A percentile compares a stretch with the other conserved stretches of the same genome.
These are phyloP conservation scores for Abrus pulchellus DNA, from an alignment of 306 rosid species.

Conservation along the genomic window DNA sequence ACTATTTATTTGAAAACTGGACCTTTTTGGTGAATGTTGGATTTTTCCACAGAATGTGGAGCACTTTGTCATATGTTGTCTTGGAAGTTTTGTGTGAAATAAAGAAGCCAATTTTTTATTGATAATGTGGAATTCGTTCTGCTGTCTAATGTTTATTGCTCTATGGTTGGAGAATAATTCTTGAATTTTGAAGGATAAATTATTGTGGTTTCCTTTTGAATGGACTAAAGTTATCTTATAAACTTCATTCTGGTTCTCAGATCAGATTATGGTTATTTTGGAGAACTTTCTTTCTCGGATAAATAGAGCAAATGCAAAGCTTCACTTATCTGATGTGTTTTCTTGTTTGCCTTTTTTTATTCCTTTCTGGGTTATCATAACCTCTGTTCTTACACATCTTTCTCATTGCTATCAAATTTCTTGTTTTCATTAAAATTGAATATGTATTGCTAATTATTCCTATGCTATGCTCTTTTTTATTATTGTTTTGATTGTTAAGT, in stretches of 20 bases:
- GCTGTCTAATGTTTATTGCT: background rate
- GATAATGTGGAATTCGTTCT: background rate
- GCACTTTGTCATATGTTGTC: slow-evolving; percentile 12
- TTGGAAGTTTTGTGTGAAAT: background rate
- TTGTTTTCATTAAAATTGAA: background rate
- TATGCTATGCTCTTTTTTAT: background rate
- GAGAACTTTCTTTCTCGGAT: slow-evolving; percentile 9
- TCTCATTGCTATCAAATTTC: background rate
- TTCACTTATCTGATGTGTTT: background rate
- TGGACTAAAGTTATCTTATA: background rate
- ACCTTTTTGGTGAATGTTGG: background rate
- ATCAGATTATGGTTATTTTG: slow-evolving; percentile 26
- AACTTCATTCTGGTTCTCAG: slow-evolving; percentile 19
- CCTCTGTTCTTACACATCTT: background rate
- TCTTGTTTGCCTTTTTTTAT: background rate
- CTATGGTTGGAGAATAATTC: slow-evolving; percentile 13
- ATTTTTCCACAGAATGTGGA: slow-evolving; percentile 3
- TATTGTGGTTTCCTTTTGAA: slow-evolving; percentile 21
- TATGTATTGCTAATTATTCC: background rate
- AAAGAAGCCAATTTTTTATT: background rate
- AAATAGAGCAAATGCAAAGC: background rate
- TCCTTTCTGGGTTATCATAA: background rate
- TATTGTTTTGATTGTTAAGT: slow-evolving; percentile 11
- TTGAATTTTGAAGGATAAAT: slow-evolving; percentile 12
- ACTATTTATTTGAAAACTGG: background rate